A percentile compares a stretch with the other conserved stretches of the same genome.
Evolutionary conservation across 306 rosid species (phyloP).

Genomic region (Quercus aquifolioides): DNA sequence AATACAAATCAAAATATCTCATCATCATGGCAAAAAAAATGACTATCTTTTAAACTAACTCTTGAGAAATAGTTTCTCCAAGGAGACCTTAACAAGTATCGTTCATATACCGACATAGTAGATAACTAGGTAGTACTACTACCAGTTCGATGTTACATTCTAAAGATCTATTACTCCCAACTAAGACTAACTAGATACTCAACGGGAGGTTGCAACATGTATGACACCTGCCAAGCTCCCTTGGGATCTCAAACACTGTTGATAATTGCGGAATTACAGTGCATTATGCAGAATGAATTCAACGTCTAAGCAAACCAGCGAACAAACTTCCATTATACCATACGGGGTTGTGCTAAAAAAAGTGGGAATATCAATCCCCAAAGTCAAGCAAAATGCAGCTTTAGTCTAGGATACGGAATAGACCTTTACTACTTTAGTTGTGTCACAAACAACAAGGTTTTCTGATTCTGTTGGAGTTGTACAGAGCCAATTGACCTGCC

Average conservation of each 20-base stretch:
- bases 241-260: not conserved
- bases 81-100: not conserved
- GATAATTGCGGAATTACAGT: not conserved
- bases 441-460: slow-evolving; percentile 86
- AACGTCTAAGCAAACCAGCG: slow-evolving; percentile 9
- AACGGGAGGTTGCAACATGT: not conserved
- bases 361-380: slow-evolving; percentile 7
- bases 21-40: not conserved
- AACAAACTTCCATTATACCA: not conserved
- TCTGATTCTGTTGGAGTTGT: slow-evolving; percentile 69
- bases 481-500: slow-evolving; percentile 92
- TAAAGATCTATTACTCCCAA: not conserved
- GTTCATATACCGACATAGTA: not conserved
- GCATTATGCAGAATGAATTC: not conserved
- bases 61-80: not conserved
- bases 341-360: slow-evolving; percentile 16
- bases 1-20: not conserved
- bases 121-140: not conserved
- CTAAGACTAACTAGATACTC: not conserved
- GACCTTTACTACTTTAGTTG: slow-evolving; percentile 79
- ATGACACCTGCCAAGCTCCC: not conserved
- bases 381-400: slow-evolving; percentile 10
- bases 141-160: not conserved
- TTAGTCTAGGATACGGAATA: slow-evolving; percentile 54
- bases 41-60: not conserved